Evolutionary conservation across 805 yeast species (phyloP).

Genomic region (Schizosaccharomyces japonicus): DNA sequence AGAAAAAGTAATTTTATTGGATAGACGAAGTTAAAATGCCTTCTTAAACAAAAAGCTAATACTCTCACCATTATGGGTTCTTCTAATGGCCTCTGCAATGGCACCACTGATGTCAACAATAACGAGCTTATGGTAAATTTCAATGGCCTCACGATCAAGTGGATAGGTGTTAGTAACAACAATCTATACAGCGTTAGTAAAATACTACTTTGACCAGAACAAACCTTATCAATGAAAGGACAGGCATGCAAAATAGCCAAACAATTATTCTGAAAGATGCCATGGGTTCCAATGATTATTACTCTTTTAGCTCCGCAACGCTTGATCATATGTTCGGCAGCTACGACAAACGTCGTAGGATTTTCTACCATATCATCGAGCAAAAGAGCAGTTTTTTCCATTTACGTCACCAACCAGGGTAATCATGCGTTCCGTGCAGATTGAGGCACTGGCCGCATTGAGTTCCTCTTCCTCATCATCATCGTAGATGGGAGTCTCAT

Average conservation of each 20-base stretch:
- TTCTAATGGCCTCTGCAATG: slow-evolving; percentile 91
- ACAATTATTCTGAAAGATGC: slow-evolving; percentile 72
- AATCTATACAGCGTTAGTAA: slow-evolving; percentile 17
- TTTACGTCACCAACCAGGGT: slow-evolving; percentile 92
- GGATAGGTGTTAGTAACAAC: slow-evolving; percentile 95
- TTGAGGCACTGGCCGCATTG: slow-evolving; percentile 33
- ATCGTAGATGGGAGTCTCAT: no score
- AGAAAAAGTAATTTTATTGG: no score
- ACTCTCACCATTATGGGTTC: slow-evolving; percentile 96
- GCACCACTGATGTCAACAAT: slow-evolving; percentile 86
- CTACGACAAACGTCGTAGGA: slow-evolving; percentile 80
- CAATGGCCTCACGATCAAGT: slow-evolving; percentile 35
- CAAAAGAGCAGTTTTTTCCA: slow-evolving; percentile 72
- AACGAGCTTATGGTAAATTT: slow-evolving; percentile 38
- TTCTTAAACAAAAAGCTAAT: slow-evolving; percentile 83
- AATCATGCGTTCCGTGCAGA: slow-evolving; percentile 20
- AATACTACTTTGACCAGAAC: neutral
- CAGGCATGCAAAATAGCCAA: slow-evolving; percentile 56
- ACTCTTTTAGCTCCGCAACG: slow-evolving; percentile 92
- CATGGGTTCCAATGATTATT: slow-evolving; percentile 84
- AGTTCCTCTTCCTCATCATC: slow-evolving; percentile 77
- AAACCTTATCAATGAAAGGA: slow-evolving; percentile 28
- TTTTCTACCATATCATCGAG: slow-evolving; percentile 94
- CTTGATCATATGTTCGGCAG: slow-evolving; percentile 88
- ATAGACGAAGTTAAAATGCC: slow-evolving; percentile 11